A percentile compares a stretch with the other conserved stretches of the same genome.
phyloP scores from a whole-genome alignment of 1,139 yeast species.

The Saccharomyces hybrid region DNA sequence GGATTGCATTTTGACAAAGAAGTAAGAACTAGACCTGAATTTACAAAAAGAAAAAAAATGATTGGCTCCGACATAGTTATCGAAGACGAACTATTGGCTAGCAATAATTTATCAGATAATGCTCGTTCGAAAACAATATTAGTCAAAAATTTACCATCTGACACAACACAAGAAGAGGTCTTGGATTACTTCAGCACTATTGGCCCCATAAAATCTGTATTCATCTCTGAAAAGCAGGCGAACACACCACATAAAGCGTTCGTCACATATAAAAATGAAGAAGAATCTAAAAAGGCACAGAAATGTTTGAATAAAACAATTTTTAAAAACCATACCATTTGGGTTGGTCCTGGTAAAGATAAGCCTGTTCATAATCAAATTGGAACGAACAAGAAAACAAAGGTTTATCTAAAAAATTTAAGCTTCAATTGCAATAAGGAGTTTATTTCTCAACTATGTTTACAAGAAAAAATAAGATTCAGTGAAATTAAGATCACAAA shows the following conservation, averaged over 20 bases:
- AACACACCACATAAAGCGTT: constrained; percentile 40
- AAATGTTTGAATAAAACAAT: constrained; percentile 22
- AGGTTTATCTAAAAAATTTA: constrained; percentile 20
- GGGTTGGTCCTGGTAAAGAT: constrained; percentile 32
- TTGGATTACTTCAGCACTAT: constrained; percentile 33
- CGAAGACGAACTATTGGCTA: constrained; percentile 22
- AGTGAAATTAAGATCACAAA: constrained; percentile 10
- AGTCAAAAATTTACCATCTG: constrained; percentile 39
- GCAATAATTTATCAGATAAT: background rate
- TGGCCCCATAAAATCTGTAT: constrained; percentile 38
- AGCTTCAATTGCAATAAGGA: constrained; percentile 21
- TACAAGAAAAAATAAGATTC: constrained; percentile 16
- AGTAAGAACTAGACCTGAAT: constrained; percentile 29
- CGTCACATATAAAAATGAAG: constrained; percentile 34
- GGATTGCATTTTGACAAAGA: constrained; percentile 40
- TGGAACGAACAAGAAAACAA: constrained; percentile 11
- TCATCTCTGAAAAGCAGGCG: constrained; percentile 33
- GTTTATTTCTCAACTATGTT: constrained; percentile 12
- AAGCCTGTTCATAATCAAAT: constrained; percentile 6
- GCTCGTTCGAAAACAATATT: constrained; percentile 34
- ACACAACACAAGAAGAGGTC: constrained; percentile 34
- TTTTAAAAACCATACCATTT: constrained; percentile 26
- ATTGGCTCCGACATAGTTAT: constrained; percentile 20
- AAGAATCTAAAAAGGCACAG: constrained; percentile 29
- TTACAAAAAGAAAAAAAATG: constrained; percentile 21